These are phyloP conservation scores for Naganishia kalamii DNA, from an alignment of 768 basidiomycete species.

Conservation along the genomic window DNA sequence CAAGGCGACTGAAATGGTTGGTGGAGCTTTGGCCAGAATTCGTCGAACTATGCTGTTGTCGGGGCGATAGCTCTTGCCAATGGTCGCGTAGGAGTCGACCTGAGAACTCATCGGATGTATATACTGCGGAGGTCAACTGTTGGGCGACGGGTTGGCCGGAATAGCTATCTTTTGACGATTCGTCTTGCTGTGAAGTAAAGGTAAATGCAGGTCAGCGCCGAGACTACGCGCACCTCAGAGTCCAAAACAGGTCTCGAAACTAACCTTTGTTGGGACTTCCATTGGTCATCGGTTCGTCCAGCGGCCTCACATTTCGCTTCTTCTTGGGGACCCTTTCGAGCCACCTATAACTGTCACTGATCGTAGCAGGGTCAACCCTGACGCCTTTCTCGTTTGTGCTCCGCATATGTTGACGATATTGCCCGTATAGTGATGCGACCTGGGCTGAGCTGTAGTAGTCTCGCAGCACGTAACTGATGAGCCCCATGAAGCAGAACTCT, in stretches of 20 bases:
- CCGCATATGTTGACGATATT: not conserved
- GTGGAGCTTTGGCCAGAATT: too few relatives aligned
- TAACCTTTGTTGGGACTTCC: not conserved
- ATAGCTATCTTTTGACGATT: too few relatives aligned
- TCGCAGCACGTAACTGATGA: conserved; percentile 9
- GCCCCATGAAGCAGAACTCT: conserved; percentile 22
- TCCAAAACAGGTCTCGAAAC: too few relatives aligned
- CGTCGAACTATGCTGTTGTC: too few relatives aligned
- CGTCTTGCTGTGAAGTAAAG: too few relatives aligned
- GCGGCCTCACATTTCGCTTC: not conserved
- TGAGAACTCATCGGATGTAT: too few relatives aligned
- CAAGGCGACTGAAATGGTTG: too few relatives aligned
- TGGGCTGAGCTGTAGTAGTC: not conserved
- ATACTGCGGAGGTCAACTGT: too few relatives aligned
- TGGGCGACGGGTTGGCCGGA: too few relatives aligned
- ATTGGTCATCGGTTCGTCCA: not conserved
- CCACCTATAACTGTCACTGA: not conserved
- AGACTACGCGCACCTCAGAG: too few relatives aligned
- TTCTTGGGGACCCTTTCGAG: conserved; percentile 7
- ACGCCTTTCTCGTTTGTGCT: not conserved
- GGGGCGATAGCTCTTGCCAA: too few relatives aligned
- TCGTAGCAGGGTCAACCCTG: not conserved
- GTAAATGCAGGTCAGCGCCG: not conserved
- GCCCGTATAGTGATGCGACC: conserved; percentile 5
- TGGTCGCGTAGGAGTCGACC: too few relatives aligned